Base-by-base conservation (phyloP, 352 stramenopile genomes). In the Phytophthora boehmeriae region DNA sequence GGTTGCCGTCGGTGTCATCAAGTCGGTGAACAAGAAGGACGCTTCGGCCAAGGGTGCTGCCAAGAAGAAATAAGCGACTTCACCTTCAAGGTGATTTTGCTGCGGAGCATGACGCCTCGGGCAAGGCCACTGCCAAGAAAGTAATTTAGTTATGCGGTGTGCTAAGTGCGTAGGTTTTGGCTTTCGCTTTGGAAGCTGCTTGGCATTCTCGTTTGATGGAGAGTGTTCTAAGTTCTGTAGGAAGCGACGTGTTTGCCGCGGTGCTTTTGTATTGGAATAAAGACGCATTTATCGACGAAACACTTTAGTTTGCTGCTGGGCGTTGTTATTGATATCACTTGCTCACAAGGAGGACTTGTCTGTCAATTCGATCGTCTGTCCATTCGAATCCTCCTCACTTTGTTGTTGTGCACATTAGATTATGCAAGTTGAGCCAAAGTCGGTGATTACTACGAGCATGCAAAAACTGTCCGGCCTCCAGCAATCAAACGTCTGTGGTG, bases 1-100 rank as follows among this genome's bases (percentile, higher is more conserved):
- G 30, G 96, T 99, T 39, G 97, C 96, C 42, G 96, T 99, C 39
- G 97, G 97, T 76, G 90, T 99, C 47, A 98, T 99, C 76, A 99
- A 99, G 75, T 80, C 78, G 36, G 90, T 98, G 41, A 83, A 76
- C 54, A 96, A 97, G 83, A 93, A 93, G 71, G 83, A 88, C 28
- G 66, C 51, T 16, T 28, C 60, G 0, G 47, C 46, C 28, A 77
- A 77, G 69, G 83, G 45, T 23, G 64, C 25, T 38, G 69, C 69
- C 60, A 77, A 77, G 65, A 77, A 77, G 64, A 77, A 77, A 72
- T 77, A 77, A 74, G 58, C 25, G 6, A 30, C 25, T 30, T 30
- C 25, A 30, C 25, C 6, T 30, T 30, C 20, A 44, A n/a, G n/a
- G 42, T 25, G 25, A 30, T 30, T 30, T 30, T 30, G 25, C 25